Evolutionary conservation across 345 rosid genomes (phyloP), one percentile per base, ranked within the genome.

Genomic region (Arabidopsis thaliana): DNA sequence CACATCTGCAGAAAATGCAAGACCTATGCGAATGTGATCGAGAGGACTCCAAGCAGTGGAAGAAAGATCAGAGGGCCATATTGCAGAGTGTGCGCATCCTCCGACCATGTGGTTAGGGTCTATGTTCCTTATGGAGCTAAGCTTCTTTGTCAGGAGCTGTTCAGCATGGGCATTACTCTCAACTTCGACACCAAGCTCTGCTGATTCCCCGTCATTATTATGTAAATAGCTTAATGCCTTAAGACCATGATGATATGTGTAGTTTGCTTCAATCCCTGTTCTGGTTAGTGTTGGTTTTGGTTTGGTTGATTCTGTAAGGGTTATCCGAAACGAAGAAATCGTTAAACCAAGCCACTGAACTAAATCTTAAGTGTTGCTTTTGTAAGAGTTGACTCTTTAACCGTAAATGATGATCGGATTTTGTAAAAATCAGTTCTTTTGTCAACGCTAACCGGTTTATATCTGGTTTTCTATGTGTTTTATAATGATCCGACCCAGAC

Each of bases 121-220:
- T 76, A 67, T 51, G 95, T 87, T 25, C 98, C 98, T 0, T 87
- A 89, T 22, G 98, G 97, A 9, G 98, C 96, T 10, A 93, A 89
- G 75, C 65, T 89, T 23, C 74, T 93, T 65, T 79, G 82, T 66
- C 92, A 93, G 75, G 96, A 91, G 85, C 93, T 87, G 13, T 93
- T 89, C 83, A 88, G 93, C 63, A 91, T 93, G 97, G 94, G 93
- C 5, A 91, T 89, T 16, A 69, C 72, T 58, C 78, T 91, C 71
- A 88, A 89, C 82, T 91, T 87, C 20, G 91, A 85, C 12, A 87
- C 93, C 23, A 58, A 45, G 11, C 64, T 81, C 11, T 89, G 91
- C 72, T 93, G 82, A 81, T 68, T 48, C 65, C 61, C 38, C 9
- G 1, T 5, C 7, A 14, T 3, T 11, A 16, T 57, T 4, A 22